These are phyloP conservation scores for Cryptosporidium felis DNA, from an alignment of 169 alveolate species.

Conservation along the genomic window DNA sequence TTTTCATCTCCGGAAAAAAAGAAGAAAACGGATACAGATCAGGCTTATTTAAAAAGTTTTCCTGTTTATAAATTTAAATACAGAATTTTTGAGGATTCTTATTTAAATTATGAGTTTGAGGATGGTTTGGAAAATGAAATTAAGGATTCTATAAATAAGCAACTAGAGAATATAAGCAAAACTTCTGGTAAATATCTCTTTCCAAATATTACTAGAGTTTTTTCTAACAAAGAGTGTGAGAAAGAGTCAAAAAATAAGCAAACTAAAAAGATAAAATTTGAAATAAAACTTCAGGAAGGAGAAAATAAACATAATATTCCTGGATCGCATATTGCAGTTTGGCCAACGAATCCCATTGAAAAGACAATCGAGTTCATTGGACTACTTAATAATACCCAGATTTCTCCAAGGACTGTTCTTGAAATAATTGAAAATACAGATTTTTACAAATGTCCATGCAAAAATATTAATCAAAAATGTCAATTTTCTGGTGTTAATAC, in stretches of 20 bases:
- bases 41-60: too few species aligned
- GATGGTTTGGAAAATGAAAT: neutral
- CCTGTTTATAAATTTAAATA: too few species aligned
- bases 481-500: neutral
- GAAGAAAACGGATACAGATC: too few species aligned
- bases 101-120: constrained; percentile 3
- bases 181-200: neutral
- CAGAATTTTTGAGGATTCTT: too few species aligned
- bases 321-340: constrained; percentile 46
- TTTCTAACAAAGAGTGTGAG: constrained; percentile 8
- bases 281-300: neutral
- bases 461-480: neutral
- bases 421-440: neutral
- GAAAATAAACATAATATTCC: neutral
- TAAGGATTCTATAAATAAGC: neutral
- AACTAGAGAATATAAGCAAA: neutral
- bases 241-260: constrained; percentile 14
- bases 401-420: neutral
- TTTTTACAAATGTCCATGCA: constrained; percentile 22
- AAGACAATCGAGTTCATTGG: neutral
- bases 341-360: constrained; percentile 55
- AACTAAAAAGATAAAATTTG: constrained; percentile 10
- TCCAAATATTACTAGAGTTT: constrained; percentile 5
- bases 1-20: too few species aligned
- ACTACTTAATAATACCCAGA: neutral